Conservation (phyloP, 2,329 filamentous ascomycete genomes). For the Colletotrichum gloeosporioides region DNA sequence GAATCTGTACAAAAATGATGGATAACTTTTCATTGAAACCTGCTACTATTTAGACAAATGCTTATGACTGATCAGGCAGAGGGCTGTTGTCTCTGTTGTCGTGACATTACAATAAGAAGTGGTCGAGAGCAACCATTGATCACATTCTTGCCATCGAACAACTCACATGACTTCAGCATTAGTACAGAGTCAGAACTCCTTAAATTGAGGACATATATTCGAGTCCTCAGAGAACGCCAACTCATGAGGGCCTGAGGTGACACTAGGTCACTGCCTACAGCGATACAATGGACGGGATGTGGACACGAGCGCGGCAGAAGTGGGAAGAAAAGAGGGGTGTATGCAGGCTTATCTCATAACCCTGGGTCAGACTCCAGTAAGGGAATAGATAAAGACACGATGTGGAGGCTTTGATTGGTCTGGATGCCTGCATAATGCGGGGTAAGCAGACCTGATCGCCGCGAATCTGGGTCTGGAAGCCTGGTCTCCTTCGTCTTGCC, state of each 20-base stretch:
- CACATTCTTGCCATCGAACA: background rate
- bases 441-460: background rate
- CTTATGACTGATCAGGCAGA: fast-evolving
- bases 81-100: background rate
- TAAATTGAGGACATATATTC: background rate
- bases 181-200: background rate
- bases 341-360: slow-evolving; percentile 1
- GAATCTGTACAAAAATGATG: background rate
- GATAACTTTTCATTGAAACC: background rate
- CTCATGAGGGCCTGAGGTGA: background rate
- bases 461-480: background rate
- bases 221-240: background rate
- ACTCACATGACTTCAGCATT: background rate
- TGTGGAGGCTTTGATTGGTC: background rate
- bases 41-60: background rate
- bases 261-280: background rate
- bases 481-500: background rate
- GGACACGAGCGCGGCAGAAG: background rate
- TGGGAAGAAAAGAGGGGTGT: background rate
- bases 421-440: background rate
- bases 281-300: background rate
- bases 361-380: background rate
- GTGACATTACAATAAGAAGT: background rate
- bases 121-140: background rate
- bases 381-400: background rate